Evolutionary conservation across 2,329 filamentous ascomycete species (phyloP).

Genomic region (Fusarium sp.): DNA sequence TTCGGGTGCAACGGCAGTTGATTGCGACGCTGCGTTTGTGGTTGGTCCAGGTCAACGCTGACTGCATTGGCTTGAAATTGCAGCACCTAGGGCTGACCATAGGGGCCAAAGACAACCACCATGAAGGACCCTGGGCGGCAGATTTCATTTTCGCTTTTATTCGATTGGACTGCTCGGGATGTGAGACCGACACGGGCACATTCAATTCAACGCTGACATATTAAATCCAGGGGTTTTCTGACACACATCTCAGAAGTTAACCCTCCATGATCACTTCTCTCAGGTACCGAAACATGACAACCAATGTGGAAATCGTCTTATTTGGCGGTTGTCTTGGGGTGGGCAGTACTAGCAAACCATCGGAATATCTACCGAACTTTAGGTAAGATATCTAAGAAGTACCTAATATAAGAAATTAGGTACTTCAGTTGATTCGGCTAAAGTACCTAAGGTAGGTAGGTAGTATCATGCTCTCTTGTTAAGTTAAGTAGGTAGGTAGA

Average conservation of each 20-base stretch:
- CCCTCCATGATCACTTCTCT: neutral
- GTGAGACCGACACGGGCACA: neutral
- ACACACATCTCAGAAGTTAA: neutral
- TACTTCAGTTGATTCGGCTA: too few relatives aligned
- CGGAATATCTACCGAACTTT: too few relatives aligned
- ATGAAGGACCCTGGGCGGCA: too few relatives aligned
- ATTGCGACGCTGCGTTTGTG: neutral
- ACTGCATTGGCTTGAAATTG: neutral
- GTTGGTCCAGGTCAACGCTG: neutral
- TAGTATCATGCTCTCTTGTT: too few relatives aligned
- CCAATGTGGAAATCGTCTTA: neutral
- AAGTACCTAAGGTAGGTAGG: too few relatives aligned
- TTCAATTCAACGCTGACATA: neutral
- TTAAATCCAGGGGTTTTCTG: neutral
- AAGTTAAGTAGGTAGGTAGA: too few relatives aligned
- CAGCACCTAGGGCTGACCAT: conserved; percentile 12
- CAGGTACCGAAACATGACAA: neutral
- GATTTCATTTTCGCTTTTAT: neutral
- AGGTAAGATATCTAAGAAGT: too few relatives aligned
- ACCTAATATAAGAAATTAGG: too few relatives aligned
- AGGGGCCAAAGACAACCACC: too few relatives aligned
- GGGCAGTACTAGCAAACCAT: too few relatives aligned
- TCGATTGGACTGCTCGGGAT: neutral
- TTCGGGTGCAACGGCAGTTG: neutral
- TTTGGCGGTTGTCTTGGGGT: neutral